A percentile compares a stretch with the other conserved stretches of the same genome.
Evolutionary conservation across 2,329 filamentous ascomycete species (phyloP).

Genomic region (Fusarium humuli): DNA sequence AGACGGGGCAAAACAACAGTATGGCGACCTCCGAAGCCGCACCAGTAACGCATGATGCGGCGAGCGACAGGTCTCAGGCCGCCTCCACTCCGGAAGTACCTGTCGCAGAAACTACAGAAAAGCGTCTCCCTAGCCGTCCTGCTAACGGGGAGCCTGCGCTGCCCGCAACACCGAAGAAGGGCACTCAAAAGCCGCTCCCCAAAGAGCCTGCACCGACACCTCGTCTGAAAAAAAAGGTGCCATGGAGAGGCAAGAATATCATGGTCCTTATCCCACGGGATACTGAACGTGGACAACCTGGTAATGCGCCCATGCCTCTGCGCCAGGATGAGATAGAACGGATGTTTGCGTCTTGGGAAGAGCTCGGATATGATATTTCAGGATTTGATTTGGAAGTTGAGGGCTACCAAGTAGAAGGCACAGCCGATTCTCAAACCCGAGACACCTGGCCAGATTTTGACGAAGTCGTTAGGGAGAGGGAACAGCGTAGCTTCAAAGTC

Average conservation of each 20-base stretch:
- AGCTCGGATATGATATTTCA: constrained; percentile 74
- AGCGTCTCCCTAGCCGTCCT: constrained; percentile 38
- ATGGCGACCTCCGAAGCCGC: constrained; percentile 51
- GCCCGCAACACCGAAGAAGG: constrained; percentile 53
- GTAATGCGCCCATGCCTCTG: constrained; percentile 66
- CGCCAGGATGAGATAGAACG: constrained; percentile 65
- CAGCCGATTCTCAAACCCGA: constrained; percentile 71
- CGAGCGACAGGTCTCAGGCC: constrained; percentile 44
- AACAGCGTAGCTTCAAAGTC: constrained; percentile 67
- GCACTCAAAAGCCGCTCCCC: constrained; percentile 52
- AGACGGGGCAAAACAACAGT: constrained; percentile 47
- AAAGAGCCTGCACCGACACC: constrained; percentile 61
- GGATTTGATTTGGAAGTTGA: constrained; percentile 75
- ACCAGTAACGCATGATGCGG: constrained; percentile 45
- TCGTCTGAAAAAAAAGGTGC: constrained; percentile 76
- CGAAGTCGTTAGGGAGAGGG: constrained; percentile 68
- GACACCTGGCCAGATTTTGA: constrained; percentile 73
- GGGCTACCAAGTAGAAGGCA: constrained; percentile 52
- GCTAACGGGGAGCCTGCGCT: constrained; percentile 47
- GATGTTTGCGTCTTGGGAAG: constrained; percentile 74
- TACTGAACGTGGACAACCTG: constrained; percentile 71
- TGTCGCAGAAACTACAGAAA: constrained; percentile 46
- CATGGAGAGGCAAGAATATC: constrained; percentile 81
- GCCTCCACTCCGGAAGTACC: constrained; percentile 43
- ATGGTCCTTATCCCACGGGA: constrained; percentile 76